Percentiles rank a stretch among this genome's conserved stretches.
Conservation (phyloP, 179 eudicot genomes). For the Camellia oleifera region DNA sequence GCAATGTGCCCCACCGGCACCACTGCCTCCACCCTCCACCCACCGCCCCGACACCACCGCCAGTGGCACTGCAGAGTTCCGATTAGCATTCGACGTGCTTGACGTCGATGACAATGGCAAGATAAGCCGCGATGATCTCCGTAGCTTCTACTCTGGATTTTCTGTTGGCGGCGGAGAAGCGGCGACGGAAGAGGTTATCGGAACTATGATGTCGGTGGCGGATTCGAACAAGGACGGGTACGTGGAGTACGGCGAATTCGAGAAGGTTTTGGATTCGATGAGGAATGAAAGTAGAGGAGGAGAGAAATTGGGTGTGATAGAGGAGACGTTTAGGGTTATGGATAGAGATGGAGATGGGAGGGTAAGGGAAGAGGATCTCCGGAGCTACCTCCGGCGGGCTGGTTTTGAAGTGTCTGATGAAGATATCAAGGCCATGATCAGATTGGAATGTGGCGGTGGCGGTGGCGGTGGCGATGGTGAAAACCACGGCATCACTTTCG, state of each 20-base stretch:
- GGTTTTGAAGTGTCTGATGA: conserved; percentile 50
- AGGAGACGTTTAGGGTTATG: conserved; percentile 68
- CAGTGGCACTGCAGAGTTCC: conserved; percentile 30
- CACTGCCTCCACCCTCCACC: background rate
- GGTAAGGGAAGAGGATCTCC: conserved; percentile 63
- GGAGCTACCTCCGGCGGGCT: conserved; percentile 38
- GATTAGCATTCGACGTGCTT: conserved; percentile 61
- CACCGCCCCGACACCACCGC: background rate
- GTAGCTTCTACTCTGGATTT: conserved; percentile 38
- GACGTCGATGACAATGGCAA: conserved; percentile 76
- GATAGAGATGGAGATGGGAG: conserved; percentile 83
- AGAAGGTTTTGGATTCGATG: conserved; percentile 36
- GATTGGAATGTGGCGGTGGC: conserved; percentile 26
- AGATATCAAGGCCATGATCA: conserved; percentile 69
- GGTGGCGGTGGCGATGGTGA: conserved; percentile 38
- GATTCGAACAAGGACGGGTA: conserved; percentile 65
- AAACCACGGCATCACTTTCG: conserved; percentile 54
- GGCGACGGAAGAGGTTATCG: conserved; percentile 51
- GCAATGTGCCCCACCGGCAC: conserved; percentile 73
- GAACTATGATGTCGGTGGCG: conserved; percentile 70
- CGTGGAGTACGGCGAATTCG: conserved; percentile 75
- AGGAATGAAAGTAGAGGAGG: background rate
- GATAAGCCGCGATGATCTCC: conserved; percentile 72
- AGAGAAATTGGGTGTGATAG: conserved; percentile 41
- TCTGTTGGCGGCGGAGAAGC: conserved; percentile 1